phyloP scores from a whole-genome alignment of 202 grass and related monocot genomes.

The Schoenoplectus tabernaemontani region DNA sequence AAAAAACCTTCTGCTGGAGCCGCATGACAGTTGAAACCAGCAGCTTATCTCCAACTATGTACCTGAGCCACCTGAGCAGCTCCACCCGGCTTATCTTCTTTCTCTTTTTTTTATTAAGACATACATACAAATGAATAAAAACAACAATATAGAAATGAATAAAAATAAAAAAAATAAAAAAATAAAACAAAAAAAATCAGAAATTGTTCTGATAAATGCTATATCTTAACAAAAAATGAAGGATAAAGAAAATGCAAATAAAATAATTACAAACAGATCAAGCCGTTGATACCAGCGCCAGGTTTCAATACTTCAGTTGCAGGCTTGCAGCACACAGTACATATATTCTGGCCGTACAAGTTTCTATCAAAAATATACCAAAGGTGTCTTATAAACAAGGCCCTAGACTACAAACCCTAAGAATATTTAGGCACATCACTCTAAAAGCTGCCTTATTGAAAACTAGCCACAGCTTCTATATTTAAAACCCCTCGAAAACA shows the following conservation, averaged over 20 bases:
- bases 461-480: background rate
- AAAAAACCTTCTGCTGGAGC: conserved; percentile 55
- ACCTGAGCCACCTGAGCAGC: conserved; percentile 42
- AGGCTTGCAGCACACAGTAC: background rate
- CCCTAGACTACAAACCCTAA: background rate
- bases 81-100: conserved; percentile 54
- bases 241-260: background rate
- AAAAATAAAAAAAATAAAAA: background rate
- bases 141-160: no score
- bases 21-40: conserved; percentile 53
- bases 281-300: background rate
- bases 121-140: background rate
- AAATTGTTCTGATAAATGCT: background rate
- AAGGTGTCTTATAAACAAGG: background rate
- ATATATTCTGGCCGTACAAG: background rate
- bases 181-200: background rate
- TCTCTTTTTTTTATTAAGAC: conserved; percentile 28
- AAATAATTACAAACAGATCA: background rate
- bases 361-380: background rate
- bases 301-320: background rate
- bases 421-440: background rate
- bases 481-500: background rate
- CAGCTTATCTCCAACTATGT: conserved; percentile 58
- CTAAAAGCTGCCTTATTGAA: background rate
- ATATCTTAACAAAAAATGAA: background rate